Percentiles rank a stretch among this genome's conserved stretches.
Conservation (phyloP, 2,329 filamentous ascomycete species). For the Rhexocercosporidium sp. region DNA sequence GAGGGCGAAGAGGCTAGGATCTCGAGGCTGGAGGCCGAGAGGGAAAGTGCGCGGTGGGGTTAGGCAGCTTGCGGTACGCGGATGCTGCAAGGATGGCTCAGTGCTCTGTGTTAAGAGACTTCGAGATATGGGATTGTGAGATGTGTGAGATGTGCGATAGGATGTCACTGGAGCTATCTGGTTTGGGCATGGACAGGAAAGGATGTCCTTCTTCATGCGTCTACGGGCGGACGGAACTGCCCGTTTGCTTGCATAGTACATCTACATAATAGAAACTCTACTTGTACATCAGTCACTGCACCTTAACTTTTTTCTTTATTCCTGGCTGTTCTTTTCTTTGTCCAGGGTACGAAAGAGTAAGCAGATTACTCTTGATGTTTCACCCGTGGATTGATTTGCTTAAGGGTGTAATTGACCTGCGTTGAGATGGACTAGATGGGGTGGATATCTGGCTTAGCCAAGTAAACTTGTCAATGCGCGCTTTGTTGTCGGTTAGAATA, state of each 20-base stretch:
- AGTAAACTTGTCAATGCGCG: too few relatives aligned
- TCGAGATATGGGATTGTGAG: too few relatives aligned
- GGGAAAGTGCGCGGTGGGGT: constrained; percentile 53
- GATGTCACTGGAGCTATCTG: not conserved
- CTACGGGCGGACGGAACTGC: not conserved
- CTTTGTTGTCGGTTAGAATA: too few relatives aligned
- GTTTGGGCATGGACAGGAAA: not conserved
- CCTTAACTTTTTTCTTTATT: too few relatives aligned
- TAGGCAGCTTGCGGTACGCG: not conserved
- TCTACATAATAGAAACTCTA: not conserved
- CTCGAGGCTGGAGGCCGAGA: constrained; percentile 60
- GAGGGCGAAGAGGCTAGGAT: constrained; percentile 43
- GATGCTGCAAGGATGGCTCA: not conserved
- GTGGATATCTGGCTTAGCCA: too few relatives aligned
- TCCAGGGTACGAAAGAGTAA: too few relatives aligned
- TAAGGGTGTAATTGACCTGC: too few relatives aligned
- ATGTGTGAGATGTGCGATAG: not conserved
- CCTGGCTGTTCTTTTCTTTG: not conserved
- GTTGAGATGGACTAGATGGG: not conserved
- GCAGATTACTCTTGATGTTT: too few relatives aligned
- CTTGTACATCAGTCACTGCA: not conserved
- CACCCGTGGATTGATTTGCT: too few relatives aligned
- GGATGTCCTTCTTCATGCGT: not conserved
- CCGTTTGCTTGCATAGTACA: not conserved
- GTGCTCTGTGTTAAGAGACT: not conserved